These are phyloP conservation scores for Takashimella tepidaria DNA, from an alignment of 1,284 basidiomycete species.

Conservation along the genomic window DNA sequence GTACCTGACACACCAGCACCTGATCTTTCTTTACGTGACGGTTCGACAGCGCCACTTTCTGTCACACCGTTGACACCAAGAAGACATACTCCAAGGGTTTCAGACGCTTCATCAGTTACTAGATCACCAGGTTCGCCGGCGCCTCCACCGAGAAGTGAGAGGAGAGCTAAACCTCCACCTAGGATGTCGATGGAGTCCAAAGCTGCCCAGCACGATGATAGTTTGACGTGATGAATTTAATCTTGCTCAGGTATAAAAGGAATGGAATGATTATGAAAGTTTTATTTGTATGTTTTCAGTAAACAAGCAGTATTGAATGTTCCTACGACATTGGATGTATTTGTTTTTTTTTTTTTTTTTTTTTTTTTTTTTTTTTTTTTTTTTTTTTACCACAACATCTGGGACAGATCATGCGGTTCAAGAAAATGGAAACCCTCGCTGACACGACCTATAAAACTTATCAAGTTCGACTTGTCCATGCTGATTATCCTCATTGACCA, in stretches of 20 bases:
- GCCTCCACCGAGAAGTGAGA: conserved; percentile 8
- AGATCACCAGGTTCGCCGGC: neutral
- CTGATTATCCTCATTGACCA: neutral
- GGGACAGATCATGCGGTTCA: no score
- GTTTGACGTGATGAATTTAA: neutral
- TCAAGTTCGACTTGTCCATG: neutral
- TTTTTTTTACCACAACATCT: no score
- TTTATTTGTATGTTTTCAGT: no score
- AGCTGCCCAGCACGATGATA: neutral
- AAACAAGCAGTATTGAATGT: no score
- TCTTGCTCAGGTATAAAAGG: no score
- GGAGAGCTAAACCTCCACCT: conserved; percentile 1
- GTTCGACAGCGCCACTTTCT: neutral
- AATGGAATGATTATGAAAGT: no score
- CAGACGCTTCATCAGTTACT: neutral
- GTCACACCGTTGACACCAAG: neutral
- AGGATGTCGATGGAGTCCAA: conserved; percentile 1
- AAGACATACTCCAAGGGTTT: neutral
- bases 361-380: no score
- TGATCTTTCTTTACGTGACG: neutral
- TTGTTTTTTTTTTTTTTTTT: no score
- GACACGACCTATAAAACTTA: no score
- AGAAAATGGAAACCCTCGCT: no score
- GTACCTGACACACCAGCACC: conserved; percentile 8
- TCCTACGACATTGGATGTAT: no score